phyloP scores from a whole-genome alignment of 257 asterid species.

The Solanum pennellii region DNA sequence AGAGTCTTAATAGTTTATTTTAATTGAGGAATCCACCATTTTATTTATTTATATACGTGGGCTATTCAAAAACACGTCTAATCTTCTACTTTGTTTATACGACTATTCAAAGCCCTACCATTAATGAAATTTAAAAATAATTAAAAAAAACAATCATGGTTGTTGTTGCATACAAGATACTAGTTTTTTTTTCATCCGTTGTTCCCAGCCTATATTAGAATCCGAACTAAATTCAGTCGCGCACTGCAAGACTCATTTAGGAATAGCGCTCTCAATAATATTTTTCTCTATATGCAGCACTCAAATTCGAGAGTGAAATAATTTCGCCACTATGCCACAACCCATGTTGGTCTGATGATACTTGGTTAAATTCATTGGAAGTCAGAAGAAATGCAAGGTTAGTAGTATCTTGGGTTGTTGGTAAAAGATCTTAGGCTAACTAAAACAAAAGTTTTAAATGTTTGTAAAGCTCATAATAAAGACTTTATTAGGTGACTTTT shows the following conservation, averaged over 20 bases:
- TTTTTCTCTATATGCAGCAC: too few species aligned
- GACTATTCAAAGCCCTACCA: not conserved
- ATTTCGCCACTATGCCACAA: too few species aligned
- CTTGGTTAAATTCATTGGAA: too few species aligned
- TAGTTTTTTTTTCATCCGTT: too few species aligned
- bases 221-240: accelerated
- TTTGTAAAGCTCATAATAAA: not conserved
- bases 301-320: too few species aligned
- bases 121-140: not conserved
- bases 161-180: not conserved
- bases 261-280: too few species aligned
- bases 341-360: too few species aligned
- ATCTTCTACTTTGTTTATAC: not conserved
- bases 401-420: not conserved
- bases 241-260: too few species aligned
- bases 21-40: not conserved
- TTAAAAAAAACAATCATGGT: not conserved
- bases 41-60: not conserved
- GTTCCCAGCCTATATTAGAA: accelerated
- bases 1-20: not conserved
- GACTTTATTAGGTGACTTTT: not conserved
- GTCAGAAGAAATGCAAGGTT: not conserved
- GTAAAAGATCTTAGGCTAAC: not conserved
- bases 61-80: not conserved
- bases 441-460: not conserved